phyloP scores from a whole-genome alignment of 78 protist species.

The Polysphondylium violaceum region DNA sequence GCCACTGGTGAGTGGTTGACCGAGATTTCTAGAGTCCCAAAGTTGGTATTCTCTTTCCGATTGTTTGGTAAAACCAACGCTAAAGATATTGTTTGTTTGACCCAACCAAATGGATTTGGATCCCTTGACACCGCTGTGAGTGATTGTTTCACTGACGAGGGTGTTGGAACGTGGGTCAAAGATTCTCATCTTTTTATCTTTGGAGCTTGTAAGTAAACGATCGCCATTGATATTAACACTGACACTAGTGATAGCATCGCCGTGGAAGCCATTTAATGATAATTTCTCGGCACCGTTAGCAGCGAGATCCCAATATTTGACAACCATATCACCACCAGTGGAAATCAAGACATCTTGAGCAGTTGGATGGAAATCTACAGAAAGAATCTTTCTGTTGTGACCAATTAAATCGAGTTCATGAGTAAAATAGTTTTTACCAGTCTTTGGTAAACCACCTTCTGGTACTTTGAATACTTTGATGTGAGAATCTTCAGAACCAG shows the following conservation, averaged over 20 bases:
- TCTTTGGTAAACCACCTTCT: conserved; percentile 81
- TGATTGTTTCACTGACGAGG: conserved; percentile 10
- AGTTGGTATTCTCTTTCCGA: conserved; percentile 91
- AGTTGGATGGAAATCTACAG: conserved; percentile 84
- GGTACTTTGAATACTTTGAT: conserved; percentile 72
- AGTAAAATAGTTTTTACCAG: conserved; percentile 39
- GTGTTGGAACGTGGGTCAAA: conserved; percentile 89
- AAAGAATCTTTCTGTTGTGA: conserved; percentile 86
- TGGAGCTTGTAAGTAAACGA: conserved; percentile 73
- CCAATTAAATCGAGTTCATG: conserved; percentile 66
- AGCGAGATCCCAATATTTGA: conserved; percentile 89
- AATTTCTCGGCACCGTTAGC: conserved; percentile 8
- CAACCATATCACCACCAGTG: conserved; percentile 64
- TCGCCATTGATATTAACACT: conserved; percentile 81
- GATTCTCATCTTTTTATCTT: conserved; percentile 88
- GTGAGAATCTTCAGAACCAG: conserved; percentile 81
- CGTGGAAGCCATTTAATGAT: conserved; percentile 34
- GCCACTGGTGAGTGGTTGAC: not conserved
- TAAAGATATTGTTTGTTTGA: conserved; percentile 57
- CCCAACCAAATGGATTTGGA: conserved; percentile 85
- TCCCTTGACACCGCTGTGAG: conserved; percentile 89
- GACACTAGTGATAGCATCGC: conserved; percentile 75
- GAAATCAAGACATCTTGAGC: conserved; percentile 86
- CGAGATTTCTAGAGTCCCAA: conserved; percentile 85
- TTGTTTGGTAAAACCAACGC: conserved; percentile 87